These are phyloP conservation scores for Clathrospora elynae DNA, from an alignment of 2,329 filamentous ascomycete species.

Conservation along the genomic window DNA sequence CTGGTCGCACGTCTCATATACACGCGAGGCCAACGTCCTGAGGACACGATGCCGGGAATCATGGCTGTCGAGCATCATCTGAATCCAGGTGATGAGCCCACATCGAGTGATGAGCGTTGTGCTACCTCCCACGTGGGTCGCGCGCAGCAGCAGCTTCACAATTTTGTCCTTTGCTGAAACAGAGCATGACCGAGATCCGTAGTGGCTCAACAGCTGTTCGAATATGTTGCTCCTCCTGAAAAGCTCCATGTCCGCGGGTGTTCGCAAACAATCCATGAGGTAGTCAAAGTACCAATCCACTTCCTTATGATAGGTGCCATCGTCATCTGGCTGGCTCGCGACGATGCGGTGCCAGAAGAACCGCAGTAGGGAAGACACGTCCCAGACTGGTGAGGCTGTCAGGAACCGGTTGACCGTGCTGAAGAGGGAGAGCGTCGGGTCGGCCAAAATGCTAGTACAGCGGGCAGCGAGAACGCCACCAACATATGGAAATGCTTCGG, in stretches of 20 bases:
- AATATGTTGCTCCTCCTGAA: constrained; percentile 69
- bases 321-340: constrained; percentile 74
- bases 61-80: constrained; percentile 59
- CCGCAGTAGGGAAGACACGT: constrained; percentile 59
- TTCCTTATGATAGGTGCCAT: constrained; percentile 71
- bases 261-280: constrained; percentile 69
- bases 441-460: constrained; percentile 70
- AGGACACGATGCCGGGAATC: constrained; percentile 58
- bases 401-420: constrained; percentile 85
- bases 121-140: constrained; percentile 72
- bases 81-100: constrained; percentile 75
- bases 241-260: constrained; percentile 62
- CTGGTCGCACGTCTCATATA: constrained; percentile 70
- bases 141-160: constrained; percentile 65
- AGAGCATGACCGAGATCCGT: constrained; percentile 68
- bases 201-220: constrained; percentile 74
- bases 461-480: constrained; percentile 76
- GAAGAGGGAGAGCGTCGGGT: constrained; percentile 82
- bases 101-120: constrained; percentile 80
- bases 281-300: constrained; percentile 75
- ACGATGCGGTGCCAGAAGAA: constrained; percentile 73
- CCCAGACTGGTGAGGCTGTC: constrained; percentile 77
- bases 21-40: constrained; percentile 60
- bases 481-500: constrained; percentile 67
- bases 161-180: constrained; percentile 66